Percentiles rank a stretch among this genome's conserved stretches.
These are phyloP conservation scores for Arabidopsis suecica DNA, from an alignment of 345 rosid species.

Conservation along the genomic window DNA sequence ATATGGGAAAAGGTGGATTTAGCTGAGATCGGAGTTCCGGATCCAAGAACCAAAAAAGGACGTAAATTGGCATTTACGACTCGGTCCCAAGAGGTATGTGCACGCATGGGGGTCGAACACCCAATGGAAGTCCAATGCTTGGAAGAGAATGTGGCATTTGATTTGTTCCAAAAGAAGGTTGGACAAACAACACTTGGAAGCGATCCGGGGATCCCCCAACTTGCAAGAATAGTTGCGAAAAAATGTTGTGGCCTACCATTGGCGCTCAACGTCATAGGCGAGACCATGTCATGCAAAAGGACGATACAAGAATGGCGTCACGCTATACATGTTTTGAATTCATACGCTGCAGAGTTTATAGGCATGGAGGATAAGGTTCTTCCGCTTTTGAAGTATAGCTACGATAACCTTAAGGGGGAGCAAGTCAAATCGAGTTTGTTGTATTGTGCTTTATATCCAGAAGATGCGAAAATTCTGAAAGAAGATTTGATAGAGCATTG, in stretches of 20 bases:
- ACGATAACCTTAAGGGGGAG: constrained; percentile 19
- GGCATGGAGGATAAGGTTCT: constrained; percentile 45
- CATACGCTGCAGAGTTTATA: no score
- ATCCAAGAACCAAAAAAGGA: not conserved
- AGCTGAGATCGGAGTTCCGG: constrained; percentile 23
- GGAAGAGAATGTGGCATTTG: not conserved
- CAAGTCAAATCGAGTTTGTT: constrained; percentile 39
- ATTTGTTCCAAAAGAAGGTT: constrained; percentile 31
- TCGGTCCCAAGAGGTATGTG: constrained; percentile 24
- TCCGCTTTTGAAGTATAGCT: constrained; percentile 48
- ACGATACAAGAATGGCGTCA: no score
- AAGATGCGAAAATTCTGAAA: not conserved
- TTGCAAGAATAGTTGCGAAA: constrained; percentile 36
- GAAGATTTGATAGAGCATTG: constrained; percentile 36
- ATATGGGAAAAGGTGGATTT: constrained; percentile 38
- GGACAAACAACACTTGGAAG: not conserved
- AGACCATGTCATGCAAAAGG: constrained; percentile 48
- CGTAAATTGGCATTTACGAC: constrained; percentile 33
- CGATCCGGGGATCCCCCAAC: constrained; percentile 25
- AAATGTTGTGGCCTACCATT: constrained; percentile 54
- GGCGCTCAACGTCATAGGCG: constrained; percentile 48
- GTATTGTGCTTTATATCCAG: constrained; percentile 51
- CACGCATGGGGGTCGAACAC: not conserved
- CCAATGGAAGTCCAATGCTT: constrained; percentile 30
- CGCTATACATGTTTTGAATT: no score